Percentiles rank a stretch among this genome's conserved stretches.
phyloP scores from a whole-genome alignment of 345 rosid genomes.

The Gossypium sturtianum region DNA sequence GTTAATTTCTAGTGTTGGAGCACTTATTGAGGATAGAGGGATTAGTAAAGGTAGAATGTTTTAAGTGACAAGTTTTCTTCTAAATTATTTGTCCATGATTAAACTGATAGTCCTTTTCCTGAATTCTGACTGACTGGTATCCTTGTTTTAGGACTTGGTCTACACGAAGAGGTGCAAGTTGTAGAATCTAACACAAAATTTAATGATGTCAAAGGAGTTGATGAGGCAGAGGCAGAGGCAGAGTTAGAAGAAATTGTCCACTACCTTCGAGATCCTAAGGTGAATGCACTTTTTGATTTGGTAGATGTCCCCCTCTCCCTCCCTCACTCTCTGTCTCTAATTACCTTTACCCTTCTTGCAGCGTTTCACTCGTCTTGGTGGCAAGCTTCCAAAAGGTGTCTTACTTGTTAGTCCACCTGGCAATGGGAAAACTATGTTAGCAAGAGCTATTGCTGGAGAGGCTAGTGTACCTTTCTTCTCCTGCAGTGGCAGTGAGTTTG shows the following conservation, averaged over 20 bases:
- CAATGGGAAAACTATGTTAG: slow-evolving; percentile 96
- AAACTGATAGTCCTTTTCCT: background rate
- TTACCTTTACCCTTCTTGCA: slow-evolving; percentile 23
- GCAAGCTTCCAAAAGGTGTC: slow-evolving; percentile 98
- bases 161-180: slow-evolving; percentile 95
- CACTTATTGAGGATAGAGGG: slow-evolving; percentile 89
- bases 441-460: slow-evolving; percentile 98
- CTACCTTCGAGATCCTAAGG: slow-evolving; percentile 98
- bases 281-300: slow-evolving; percentile 16
- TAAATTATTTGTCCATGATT: slow-evolving; percentile 1
- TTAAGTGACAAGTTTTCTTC: background rate
- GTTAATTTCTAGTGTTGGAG: slow-evolving; percentile 84
- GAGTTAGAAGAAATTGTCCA: slow-evolving; percentile 96
- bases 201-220: slow-evolving; percentile 90
- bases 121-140: slow-evolving; percentile 3
- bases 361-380: slow-evolving; percentile 97
- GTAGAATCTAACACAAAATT: slow-evolving; percentile 91
- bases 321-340: background rate
- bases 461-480: slow-evolving; percentile 96
- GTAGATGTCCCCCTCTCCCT: background rate
- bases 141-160: slow-evolving; percentile 60
- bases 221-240: slow-evolving; percentile 97
- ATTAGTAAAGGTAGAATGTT: slow-evolving; percentile 66
- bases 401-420: slow-evolving; percentile 97
- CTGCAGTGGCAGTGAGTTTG: slow-evolving; percentile 99